Evolutionary conservation across 2,329 filamentous ascomycete genomes (phyloP).

Genomic region (Pseudogymnoascus verrucosus): DNA sequence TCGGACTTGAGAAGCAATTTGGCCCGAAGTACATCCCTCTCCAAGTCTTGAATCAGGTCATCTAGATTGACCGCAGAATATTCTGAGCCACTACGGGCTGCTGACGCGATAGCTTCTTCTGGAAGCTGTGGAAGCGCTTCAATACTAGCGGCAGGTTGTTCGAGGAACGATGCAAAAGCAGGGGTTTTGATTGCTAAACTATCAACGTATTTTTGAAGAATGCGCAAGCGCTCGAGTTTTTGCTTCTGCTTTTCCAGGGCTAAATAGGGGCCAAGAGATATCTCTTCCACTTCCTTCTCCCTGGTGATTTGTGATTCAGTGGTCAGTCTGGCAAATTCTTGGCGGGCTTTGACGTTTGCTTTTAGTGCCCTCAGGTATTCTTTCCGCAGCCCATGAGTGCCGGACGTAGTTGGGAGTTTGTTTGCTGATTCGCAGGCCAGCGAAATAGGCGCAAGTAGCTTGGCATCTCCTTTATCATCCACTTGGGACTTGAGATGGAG

Average conservation of each 20-base stretch:
- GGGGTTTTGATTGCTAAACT: slow-evolving; percentile 44
- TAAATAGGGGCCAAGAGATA: slow-evolving; percentile 42
- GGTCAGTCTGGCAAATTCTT: slow-evolving; percentile 33
- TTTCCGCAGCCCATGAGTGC: slow-evolving; percentile 40
- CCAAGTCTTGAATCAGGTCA: slow-evolving; percentile 42
- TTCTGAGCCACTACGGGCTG: slow-evolving; percentile 16
- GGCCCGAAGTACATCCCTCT: slow-evolving; percentile 50
- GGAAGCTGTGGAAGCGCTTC: slow-evolving; percentile 23
- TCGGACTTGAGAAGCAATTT: slow-evolving; percentile 50
- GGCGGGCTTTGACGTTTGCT: slow-evolving; percentile 43
- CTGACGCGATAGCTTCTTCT: slow-evolving; percentile 19
- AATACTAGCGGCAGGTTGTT: slow-evolving; percentile 27
- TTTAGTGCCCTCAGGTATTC: slow-evolving; percentile 48
- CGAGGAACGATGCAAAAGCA: slow-evolving; percentile 42
- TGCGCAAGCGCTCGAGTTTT: slow-evolving; percentile 42
- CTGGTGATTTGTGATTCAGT: slow-evolving; percentile 17
- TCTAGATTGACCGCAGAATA: slow-evolving; percentile 36
- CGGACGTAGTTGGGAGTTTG: slow-evolving; percentile 30
- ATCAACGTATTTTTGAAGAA: slow-evolving; percentile 45
- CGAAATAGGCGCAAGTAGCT: slow-evolving; percentile 31
- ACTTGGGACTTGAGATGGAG: slow-evolving; percentile 44
- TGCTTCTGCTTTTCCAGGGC: slow-evolving; percentile 43
- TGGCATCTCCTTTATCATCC: slow-evolving; percentile 34
- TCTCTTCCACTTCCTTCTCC: slow-evolving; percentile 8
- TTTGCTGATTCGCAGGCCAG: slow-evolving; percentile 36